Percentiles rank a stretch among this genome's conserved stretches.
Evolutionary conservation across 306 rosid genomes (phyloP).

Genomic region (Adenanthera pavonina): DNA sequence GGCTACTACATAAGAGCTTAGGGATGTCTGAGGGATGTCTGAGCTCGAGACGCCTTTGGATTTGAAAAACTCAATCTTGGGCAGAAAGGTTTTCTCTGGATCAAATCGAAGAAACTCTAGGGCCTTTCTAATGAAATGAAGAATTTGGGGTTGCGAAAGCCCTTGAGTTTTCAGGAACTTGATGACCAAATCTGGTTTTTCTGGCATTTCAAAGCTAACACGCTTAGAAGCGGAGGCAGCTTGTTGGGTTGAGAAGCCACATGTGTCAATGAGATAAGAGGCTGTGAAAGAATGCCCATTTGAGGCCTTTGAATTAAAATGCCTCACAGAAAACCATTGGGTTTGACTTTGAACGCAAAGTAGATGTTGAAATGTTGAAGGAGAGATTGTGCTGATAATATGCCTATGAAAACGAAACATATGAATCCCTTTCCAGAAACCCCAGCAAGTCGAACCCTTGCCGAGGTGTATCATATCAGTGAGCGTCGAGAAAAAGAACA

Average conservation of each 20-base stretch:
- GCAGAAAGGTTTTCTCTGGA: no score
- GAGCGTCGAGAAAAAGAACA: no score
- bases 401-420: background rate
- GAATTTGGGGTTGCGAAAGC: background rate
- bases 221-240: no score
- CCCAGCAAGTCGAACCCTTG: no score
- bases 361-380: no score
- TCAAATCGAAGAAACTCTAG: no score
- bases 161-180: conserved; percentile 5
- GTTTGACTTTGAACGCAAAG: background rate
- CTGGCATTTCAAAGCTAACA: no score
- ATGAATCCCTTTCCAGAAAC: background rate
- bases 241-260: no score
- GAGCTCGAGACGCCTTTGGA: conserved; percentile 9
- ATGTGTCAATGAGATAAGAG: background rate
- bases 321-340: background rate
- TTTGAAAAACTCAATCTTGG: conserved; percentile 35
- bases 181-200: no score
- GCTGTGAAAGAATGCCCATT: background rate
- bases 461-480: no score
- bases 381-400: background rate
- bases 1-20: background rate
- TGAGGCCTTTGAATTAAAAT: background rate
- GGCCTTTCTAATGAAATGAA: background rate
- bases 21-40: background rate